phyloP scores from a whole-genome alignment of 352 stramenopile genomes.

The Thraustotheca clavata region DNA sequence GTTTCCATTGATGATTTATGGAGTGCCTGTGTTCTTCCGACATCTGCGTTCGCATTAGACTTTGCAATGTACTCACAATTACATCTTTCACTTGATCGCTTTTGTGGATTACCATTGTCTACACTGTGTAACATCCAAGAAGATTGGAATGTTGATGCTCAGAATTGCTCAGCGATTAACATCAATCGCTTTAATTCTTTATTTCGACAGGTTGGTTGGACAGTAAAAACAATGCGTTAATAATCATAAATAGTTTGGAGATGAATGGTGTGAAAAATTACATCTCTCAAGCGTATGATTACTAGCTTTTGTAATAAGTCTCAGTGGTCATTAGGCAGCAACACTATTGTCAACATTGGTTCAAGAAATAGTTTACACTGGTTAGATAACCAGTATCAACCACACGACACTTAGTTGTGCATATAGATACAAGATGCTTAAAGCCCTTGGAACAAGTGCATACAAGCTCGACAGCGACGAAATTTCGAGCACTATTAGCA shows the following conservation, averaged over 20 bases:
- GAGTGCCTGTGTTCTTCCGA: not conserved
- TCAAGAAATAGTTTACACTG: not conserved
- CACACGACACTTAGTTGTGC: too few relatives aligned
- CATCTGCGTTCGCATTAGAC: not conserved
- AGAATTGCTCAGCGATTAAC: not conserved
- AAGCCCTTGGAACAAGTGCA: not conserved
- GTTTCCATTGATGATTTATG: not conserved
- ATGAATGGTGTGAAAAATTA: not conserved
- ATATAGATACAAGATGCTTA: not conserved
- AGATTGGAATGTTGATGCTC: not conserved
- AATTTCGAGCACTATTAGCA: not conserved
- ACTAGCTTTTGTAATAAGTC: not conserved
- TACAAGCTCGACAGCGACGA: slow-evolving; percentile 3
- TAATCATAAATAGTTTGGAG: not conserved
- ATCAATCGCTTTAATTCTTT: not conserved
- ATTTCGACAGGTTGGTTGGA: not conserved
- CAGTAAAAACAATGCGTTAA: too few relatives aligned
- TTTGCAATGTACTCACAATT: not conserved
- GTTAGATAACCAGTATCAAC: too few relatives aligned
- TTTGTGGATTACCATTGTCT: not conserved
- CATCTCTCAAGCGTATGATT: not conserved
- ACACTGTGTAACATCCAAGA: not conserved
- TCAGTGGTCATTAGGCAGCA: not conserved
- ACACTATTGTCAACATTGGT: not conserved
- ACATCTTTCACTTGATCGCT: not conserved